Conservation (phyloP, 495 filamentous ascomycete genomes). For the Monascus purpureus region DNA sequence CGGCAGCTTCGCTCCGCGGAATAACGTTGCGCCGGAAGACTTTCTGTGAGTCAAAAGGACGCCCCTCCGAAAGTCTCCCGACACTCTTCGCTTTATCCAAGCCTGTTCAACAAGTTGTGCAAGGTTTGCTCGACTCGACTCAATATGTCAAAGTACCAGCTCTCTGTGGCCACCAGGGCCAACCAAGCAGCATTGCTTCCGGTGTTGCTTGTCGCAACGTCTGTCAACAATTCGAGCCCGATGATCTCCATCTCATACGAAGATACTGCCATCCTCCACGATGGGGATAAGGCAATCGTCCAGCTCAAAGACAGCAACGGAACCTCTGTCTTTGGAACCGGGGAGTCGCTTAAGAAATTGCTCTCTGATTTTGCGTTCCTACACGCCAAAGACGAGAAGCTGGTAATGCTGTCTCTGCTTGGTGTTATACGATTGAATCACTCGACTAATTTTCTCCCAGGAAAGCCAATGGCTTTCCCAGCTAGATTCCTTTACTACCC, state of each 20-base stretch:
- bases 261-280: slow-evolving; percentile 28
- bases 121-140: too few species aligned
- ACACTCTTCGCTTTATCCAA: too few species aligned
- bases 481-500: slow-evolving; percentile 34
- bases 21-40: slow-evolving; percentile 17
- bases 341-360: slow-evolving; percentile 25
- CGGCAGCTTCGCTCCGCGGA: slow-evolving; percentile 21
- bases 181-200: slow-evolving; percentile 41
- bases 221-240: slow-evolving; percentile 32
- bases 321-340: slow-evolving; percentile 21
- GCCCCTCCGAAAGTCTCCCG: too few species aligned
- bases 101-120: too few species aligned
- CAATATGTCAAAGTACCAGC: slow-evolving; percentile 22
- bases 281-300: slow-evolving; percentile 28
- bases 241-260: slow-evolving; percentile 34
- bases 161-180: slow-evolving; percentile 48
- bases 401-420: slow-evolving; percentile 14
- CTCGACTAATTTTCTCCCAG: slow-evolving; percentile 12
- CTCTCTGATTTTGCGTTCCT: slow-evolving; percentile 27
- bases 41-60: slow-evolving; percentile 6
- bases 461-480: slow-evolving; percentile 45
- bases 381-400: slow-evolving; percentile 29
- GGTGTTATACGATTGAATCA: neutral
- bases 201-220: slow-evolving; percentile 33
- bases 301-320: slow-evolving; percentile 21